These are phyloP conservation scores for Dendryphion nanum DNA, from an alignment of 2,329 filamentous ascomycete genomes.

Conservation along the genomic window DNA sequence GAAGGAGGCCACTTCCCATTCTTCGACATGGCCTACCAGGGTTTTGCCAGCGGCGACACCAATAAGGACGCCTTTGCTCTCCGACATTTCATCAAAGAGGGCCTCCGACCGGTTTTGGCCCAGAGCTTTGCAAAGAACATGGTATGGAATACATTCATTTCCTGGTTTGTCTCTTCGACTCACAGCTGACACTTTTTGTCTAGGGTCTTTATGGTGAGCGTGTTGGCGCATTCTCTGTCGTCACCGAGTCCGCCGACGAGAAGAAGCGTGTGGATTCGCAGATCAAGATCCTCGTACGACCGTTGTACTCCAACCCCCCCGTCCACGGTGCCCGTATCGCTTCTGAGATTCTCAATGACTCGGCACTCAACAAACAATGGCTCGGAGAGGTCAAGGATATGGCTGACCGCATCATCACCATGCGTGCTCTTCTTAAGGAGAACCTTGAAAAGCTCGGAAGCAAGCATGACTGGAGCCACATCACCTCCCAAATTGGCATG, in stretches of 20 bases:
- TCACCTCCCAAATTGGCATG: conserved; percentile 96
- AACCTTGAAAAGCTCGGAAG: conserved; percentile 94
- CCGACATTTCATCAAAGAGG: conserved; percentile 88
- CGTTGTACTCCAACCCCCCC: conserved; percentile 97
- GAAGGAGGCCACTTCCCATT: conserved; percentile 86
- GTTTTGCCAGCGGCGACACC: conserved; percentile 90
- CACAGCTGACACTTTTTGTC: conserved; percentile 9
- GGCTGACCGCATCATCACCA: conserved; percentile 98
- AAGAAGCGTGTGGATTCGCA: conserved; percentile 96
- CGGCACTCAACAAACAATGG: conserved; percentile 88
- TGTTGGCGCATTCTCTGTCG: conserved; percentile 92
- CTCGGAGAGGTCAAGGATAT: conserved; percentile 95
- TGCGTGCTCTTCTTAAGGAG: conserved; percentile 90
- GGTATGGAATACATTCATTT: conserved; percentile 50
- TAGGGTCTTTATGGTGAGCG: conserved; percentile 97
- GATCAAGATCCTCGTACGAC: conserved; percentile 96
- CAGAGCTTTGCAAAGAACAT: conserved; percentile 99
- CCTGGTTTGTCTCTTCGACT: background rate
- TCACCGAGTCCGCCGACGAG: conserved; percentile 81
- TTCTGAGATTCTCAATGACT: conserved; percentile 83
- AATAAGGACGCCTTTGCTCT: conserved; percentile 92
- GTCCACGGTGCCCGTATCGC: conserved; percentile 95
- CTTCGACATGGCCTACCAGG: conserved; percentile 99
- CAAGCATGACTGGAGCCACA: conserved; percentile 98
- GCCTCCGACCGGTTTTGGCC: conserved; percentile 81